These are phyloP conservation scores for Auricularia heimuer DNA, from an alignment of 768 basidiomycete species.

Conservation along the genomic window DNA sequence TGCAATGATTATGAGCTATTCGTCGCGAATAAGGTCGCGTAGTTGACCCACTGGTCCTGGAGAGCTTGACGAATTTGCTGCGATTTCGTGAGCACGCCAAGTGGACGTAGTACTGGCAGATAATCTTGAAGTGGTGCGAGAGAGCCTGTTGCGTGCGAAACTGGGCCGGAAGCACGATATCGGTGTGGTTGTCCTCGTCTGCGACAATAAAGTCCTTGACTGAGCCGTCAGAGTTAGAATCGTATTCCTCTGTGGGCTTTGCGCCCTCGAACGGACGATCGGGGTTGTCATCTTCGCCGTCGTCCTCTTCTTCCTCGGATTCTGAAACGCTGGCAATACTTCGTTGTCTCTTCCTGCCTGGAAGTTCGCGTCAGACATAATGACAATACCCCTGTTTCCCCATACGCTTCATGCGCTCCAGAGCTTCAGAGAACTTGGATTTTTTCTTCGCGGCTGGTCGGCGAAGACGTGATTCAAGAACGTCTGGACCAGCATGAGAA, in stretches of 20 bases:
- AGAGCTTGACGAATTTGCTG: slow-evolving; percentile 1
- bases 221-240: slow-evolving; percentile 3
- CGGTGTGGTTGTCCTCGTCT: slow-evolving; percentile 30
- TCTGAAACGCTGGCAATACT: slow-evolving; percentile 16
- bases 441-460: slow-evolving; percentile 45
- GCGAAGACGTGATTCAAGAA: slow-evolving; percentile 56
- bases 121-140: slow-evolving; percentile 72
- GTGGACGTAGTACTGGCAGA: slow-evolving; percentile 82
- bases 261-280: background rate
- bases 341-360: background rate
- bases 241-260: slow-evolving; percentile 11
- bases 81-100: slow-evolving; percentile 42
- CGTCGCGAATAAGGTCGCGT: background rate
- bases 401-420: slow-evolving; percentile 42
- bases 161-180: slow-evolving; percentile 51
- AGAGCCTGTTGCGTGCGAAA: slow-evolving; percentile 80
- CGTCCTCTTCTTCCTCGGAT: slow-evolving; percentile 15
- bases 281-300: slow-evolving; percentile 12
- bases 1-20: background rate
- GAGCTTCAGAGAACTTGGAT: slow-evolving; percentile 33
- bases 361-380: too few species aligned
- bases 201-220: slow-evolving; percentile 54
- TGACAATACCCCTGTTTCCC: too few species aligned
- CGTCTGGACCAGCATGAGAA: slow-evolving; percentile 29
- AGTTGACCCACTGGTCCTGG: background rate